Conservation (phyloP, 2,329 filamentous ascomycete genomes). For the Aspergillus vadensis region DNA sequence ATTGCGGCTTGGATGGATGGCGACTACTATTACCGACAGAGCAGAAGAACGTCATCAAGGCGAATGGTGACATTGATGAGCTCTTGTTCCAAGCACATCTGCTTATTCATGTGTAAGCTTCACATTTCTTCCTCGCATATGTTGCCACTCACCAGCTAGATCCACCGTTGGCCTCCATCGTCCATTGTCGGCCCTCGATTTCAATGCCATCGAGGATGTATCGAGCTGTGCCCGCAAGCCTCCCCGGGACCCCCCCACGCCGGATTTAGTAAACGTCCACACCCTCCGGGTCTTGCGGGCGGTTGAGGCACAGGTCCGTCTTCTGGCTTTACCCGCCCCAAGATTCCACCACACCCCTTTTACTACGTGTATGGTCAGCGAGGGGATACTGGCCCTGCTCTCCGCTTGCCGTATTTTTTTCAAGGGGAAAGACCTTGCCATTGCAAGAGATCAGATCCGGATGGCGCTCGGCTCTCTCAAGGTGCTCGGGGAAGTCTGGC, state of each 20-base stretch:
- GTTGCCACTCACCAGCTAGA: conserved; percentile 25
- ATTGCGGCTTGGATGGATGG: conserved; percentile 45
- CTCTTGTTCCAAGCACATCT: conserved; percentile 87
- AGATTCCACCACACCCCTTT: conserved; percentile 45
- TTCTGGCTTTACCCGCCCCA: conserved; percentile 40
- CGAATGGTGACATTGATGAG: conserved; percentile 34
- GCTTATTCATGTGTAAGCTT: conserved; percentile 55
- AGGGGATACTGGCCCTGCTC: conserved; percentile 35
- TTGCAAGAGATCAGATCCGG: conserved; percentile 47
- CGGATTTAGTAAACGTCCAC: conserved; percentile 40
- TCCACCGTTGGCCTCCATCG: conserved; percentile 42
- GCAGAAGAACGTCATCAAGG: conserved; percentile 37
- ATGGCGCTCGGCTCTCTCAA: conserved; percentile 47
- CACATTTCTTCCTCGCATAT: background rate
- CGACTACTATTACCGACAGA: conserved; percentile 39
- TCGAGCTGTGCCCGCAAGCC: conserved; percentile 40
- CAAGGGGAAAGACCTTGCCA: conserved; percentile 33
- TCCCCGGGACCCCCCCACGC: conserved; percentile 15
- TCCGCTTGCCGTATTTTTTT: conserved; percentile 44
- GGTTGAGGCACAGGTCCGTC: conserved; percentile 42
- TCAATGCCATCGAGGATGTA: conserved; percentile 41
- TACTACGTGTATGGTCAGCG: conserved; percentile 45
- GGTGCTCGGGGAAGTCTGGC: conserved; percentile 42
- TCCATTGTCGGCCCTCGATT: conserved; percentile 44
- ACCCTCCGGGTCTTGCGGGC: conserved; percentile 44